Evolutionary conservation across 352 stramenopile species (phyloP).

Genomic region (Globisporangium megalacanthum): DNA sequence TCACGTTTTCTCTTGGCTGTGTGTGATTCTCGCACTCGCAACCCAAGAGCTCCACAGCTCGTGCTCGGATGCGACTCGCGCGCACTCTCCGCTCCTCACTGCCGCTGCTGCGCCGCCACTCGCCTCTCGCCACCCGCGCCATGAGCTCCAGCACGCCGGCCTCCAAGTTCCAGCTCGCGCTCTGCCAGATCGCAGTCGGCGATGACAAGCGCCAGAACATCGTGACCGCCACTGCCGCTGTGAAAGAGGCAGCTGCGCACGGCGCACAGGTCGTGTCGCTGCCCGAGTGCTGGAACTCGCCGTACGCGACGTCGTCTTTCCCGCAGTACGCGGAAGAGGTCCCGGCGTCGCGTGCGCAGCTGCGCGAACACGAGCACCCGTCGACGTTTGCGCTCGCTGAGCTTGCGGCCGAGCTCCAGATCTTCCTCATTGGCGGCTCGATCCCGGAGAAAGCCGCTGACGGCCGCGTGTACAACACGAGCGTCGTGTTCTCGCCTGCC

Average conservation of each 20-base stretch:
- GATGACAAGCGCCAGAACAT: conserved; percentile 85
- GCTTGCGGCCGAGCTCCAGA: conserved; percentile 83
- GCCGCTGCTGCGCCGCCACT: conserved; percentile 1
- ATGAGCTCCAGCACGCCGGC: conserved; percentile 6
- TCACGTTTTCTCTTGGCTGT: too few species aligned
- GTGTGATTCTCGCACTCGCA: too few species aligned
- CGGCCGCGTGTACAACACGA: conserved; percentile 98
- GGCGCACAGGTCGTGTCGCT: conserved; percentile 88
- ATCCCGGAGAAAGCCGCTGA: conserved; percentile 87
- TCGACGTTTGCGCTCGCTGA: conserved; percentile 88
- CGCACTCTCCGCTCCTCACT: neutral
- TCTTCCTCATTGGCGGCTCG: conserved; percentile 97
- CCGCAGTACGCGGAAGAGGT: conserved; percentile 96
- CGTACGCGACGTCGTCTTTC: conserved; percentile 97
- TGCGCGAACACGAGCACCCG: conserved; percentile 59
- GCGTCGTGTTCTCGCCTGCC: conserved; percentile 92
- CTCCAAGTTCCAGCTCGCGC: conserved; percentile 85
- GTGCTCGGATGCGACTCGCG: too few species aligned
- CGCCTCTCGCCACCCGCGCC: neutral
- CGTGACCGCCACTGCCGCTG: conserved; percentile 55
- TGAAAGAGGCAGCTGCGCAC: conserved; percentile 66
- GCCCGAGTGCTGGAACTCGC: conserved; percentile 96
- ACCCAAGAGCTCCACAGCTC: too few species aligned
- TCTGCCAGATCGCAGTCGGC: conserved; percentile 95
- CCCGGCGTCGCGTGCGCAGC: conserved; percentile 57